Percentiles rank a stretch among this genome's conserved stretches.
These are phyloP conservation scores for Vanrija sp. DNA, from an alignment of 1,284 basidiomycete genomes.

Conservation along the genomic window DNA sequence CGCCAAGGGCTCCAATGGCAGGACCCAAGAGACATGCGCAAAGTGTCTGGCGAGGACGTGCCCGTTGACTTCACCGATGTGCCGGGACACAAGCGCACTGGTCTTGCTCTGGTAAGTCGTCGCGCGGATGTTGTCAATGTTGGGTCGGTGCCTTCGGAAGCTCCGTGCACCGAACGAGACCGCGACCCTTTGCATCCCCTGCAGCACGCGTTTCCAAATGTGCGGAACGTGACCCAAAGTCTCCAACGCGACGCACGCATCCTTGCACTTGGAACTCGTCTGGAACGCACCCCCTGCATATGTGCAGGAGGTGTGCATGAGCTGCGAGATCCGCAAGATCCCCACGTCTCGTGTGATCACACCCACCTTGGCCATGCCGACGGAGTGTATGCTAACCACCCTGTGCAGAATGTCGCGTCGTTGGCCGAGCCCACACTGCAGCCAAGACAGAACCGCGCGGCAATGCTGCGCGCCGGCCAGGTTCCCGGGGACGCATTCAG, in stretches of 20 bases:
- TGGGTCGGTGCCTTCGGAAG: too few species aligned
- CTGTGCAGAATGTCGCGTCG: slow-evolving; percentile 28
- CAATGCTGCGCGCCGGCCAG: slow-evolving; percentile 24
- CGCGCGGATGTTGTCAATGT: neutral
- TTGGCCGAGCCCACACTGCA: slow-evolving; percentile 27
- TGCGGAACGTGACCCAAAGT: too few species aligned
- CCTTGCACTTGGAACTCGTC: too few species aligned
- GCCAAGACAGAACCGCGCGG: slow-evolving; percentile 28
- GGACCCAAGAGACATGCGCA: slow-evolving; percentile 15
- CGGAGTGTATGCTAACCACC: neutral
- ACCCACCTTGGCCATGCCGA: neutral
- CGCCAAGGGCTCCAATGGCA: slow-evolving; percentile 36
- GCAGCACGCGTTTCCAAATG: too few species aligned
- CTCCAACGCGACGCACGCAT: too few species aligned
- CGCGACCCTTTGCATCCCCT: too few species aligned
- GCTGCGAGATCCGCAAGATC: too few species aligned
- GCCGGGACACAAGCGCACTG: slow-evolving; percentile 31
- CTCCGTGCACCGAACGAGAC: too few species aligned
- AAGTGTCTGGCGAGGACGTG: slow-evolving; percentile 6
- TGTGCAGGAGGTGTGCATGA: neutral
- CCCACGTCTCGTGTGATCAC: too few species aligned
- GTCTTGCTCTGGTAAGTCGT: slow-evolving; percentile 25
- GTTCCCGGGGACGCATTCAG: too few species aligned
- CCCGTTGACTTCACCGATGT: slow-evolving; percentile 19
- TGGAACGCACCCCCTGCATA: too few species aligned